These are phyloP conservation scores for Melanogaster broomeanus DNA, from an alignment of 768 basidiomycete species.

Conservation along the genomic window DNA sequence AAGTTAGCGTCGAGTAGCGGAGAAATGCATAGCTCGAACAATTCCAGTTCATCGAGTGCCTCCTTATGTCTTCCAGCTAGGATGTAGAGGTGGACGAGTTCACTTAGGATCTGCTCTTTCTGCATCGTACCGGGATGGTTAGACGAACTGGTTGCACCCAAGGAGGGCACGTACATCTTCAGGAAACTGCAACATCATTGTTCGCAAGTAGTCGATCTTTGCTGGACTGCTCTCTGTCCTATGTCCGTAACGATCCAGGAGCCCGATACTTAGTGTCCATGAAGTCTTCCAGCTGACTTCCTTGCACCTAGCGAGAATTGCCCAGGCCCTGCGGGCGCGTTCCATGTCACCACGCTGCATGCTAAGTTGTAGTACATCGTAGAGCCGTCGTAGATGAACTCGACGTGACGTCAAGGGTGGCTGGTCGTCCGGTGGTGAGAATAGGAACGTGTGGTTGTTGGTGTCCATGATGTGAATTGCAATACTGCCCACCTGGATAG, in stretches of 20 bases:
- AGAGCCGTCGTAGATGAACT: constrained; percentile 71
- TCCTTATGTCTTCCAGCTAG: constrained; percentile 55
- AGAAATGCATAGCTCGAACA: constrained; percentile 50
- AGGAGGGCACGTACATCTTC: constrained; percentile 53
- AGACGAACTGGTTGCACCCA: constrained; percentile 9
- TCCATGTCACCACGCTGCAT: constrained; percentile 65
- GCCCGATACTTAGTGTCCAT: constrained; percentile 67
- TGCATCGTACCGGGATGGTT: constrained; percentile 31
- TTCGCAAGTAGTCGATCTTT: constrained; percentile 60
- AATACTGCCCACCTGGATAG: too few relatives aligned
- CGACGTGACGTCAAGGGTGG: constrained; percentile 57
- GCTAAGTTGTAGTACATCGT: constrained; percentile 72
- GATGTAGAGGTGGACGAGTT: constrained; percentile 71
- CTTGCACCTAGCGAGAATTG: constrained; percentile 72
- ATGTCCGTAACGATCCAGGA: constrained; percentile 44
- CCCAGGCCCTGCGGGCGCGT: constrained; percentile 71
- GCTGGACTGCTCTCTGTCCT: constrained; percentile 32
- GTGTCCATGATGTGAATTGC: too few relatives aligned
- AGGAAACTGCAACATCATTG: constrained; percentile 70
- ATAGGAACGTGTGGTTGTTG: constrained; percentile 54
- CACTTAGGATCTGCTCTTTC: constrained; percentile 76
- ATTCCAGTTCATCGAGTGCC: constrained; percentile 83
- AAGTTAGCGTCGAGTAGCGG: not conserved
- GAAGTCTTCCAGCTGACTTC: constrained; percentile 74
- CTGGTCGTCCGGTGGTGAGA: constrained; percentile 55